Evolutionary conservation across 2,329 filamentous ascomycete species (phyloP), one percentile per base, ranked within the genome.

Genomic region (Fusarium gaditjirri): DNA sequence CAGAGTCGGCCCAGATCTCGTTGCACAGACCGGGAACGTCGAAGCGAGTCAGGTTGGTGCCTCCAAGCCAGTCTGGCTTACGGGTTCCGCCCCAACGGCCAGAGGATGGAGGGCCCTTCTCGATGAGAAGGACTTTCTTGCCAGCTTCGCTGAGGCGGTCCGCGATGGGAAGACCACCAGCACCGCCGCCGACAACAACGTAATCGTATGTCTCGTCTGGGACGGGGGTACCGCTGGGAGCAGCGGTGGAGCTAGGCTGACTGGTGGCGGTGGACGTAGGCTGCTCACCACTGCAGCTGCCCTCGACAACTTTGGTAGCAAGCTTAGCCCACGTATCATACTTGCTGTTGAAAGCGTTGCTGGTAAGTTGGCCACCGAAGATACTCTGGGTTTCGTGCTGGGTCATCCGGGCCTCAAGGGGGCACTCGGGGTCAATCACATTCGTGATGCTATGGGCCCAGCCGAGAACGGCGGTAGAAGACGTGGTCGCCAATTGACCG

Each of bases 361-460:
- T 35, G 1, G 61, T 64, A 8, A 64, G 61, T 14, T 62, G 46
- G 0, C 57, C 61, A 63, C 61, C 61, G 9, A 64, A 64, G 39
- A 64, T 64, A 23, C 61, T 64, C 39, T 64, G 61, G 8, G 39
- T 54, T 23, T 64, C 61, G 8, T 64, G 61, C 39, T 64, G 61
- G 8, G 62, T n/a, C 61, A 64, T 64, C 3, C 38, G 29, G 6
- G 58, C 61, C 35, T 64, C 58, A 35, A 23, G 10, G 29, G 61
- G 61, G 3, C 61, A 64, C 47, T 46, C 46, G 5, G 61, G 61
- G 8, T 64, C 6, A 7, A 64, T 64, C 13, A 29, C 61, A n/a
- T 64, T 21, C 1, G 61, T 63, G 10, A 16, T 23, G 17, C 61
- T 64, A 25, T 64, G 61, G 2, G 61, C 61, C 61, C 61, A 64